phyloP scores from a whole-genome alignment of 805 yeast genomes.

The Phaffomyces thermotolerans region DNA sequence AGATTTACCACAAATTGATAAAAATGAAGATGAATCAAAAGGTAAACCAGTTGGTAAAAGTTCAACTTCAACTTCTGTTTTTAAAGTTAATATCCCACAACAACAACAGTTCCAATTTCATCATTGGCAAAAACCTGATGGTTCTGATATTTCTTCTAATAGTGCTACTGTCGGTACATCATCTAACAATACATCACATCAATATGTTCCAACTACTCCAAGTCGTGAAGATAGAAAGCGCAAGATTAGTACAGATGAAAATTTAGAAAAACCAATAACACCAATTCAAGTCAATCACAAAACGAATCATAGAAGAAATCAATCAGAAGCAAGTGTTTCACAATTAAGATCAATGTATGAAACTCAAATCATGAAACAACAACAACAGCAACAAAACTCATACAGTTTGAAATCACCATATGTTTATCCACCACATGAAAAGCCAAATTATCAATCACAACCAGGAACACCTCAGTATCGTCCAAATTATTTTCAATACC shows the following conservation, averaged over 20 bases:
- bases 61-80: conserved; percentile 17
- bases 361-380: conserved; percentile 3
- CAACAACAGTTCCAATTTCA: conserved; percentile 24
- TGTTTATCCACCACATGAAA: conserved; percentile 7
- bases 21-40: background rate
- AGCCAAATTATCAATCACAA: background rate
- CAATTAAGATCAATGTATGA: conserved; percentile 21
- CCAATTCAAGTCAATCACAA: background rate
- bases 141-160: conserved; percentile 4
- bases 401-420: conserved; percentile 11
- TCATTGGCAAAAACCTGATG: conserved; percentile 25
- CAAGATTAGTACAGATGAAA: conserved; percentile 2
- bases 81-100: conserved; percentile 23
- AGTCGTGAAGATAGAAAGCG: conserved; percentile 7
- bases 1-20: background rate
- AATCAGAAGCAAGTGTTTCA: conserved; percentile 23
- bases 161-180: conserved; percentile 6
- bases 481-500: conserved; percentile 5
- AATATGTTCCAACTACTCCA: conserved; percentile 1
- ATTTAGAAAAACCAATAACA: background rate
- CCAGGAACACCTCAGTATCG: conserved; percentile 4
- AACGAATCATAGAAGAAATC: conserved; percentile 21
- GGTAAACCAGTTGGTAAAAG: background rate
- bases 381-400: background rate
- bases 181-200: background rate